Base-by-base conservation (phyloP, 768 basidiomycete species). In the Mycena kentingensis region DNA sequence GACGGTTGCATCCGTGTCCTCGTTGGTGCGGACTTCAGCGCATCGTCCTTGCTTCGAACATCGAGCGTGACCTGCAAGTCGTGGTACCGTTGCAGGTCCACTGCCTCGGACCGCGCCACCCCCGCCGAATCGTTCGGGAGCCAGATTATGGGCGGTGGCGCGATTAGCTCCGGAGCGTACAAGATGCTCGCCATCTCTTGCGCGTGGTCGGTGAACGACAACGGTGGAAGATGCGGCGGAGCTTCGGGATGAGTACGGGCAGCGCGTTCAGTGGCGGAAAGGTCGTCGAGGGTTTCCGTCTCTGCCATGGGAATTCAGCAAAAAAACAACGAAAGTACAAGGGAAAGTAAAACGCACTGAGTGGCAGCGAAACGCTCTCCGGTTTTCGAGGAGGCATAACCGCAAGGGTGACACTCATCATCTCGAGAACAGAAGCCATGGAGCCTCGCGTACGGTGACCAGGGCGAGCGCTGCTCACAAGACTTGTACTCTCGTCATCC, bases 121-220 rank as follows among this genome's bases (percentile, higher is more conserved):
- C 87, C 87, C 15, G 84, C 82, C 11, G 77, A 77, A 65, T 91
- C 90, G 65, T 88, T 85, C 1, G 88, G 88, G n/a, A 92, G 74
- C 90, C 90, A 92, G 45, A 93, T 88, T 53, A 87, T 83, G 1
- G 89, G 90, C 18, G 79, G 73, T 16, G 89, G 88, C 12, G 88
- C 87, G 56, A 89, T 78, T 34, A 92, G 76, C 66, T 90, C 90
- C 2, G 90, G 88, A 4, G 90, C 88, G 63, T 92, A 93, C 32
- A 93, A 71, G 49, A 92, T 83, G 15, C 84, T 83, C 5, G 81
- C 79, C 80, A 88, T 85, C 60, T 89, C 85, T 62, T 87, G 84
- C 13, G 86, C 84, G 58, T 89, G 87, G 66, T 89, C 87, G 1
- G 81, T 76, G 61, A 90, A 88, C 5, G 86, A 73, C 22, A 88